Evolutionary conservation across 345 rosid species (phyloP).

Genomic region (Nasturtium officinale): DNA sequence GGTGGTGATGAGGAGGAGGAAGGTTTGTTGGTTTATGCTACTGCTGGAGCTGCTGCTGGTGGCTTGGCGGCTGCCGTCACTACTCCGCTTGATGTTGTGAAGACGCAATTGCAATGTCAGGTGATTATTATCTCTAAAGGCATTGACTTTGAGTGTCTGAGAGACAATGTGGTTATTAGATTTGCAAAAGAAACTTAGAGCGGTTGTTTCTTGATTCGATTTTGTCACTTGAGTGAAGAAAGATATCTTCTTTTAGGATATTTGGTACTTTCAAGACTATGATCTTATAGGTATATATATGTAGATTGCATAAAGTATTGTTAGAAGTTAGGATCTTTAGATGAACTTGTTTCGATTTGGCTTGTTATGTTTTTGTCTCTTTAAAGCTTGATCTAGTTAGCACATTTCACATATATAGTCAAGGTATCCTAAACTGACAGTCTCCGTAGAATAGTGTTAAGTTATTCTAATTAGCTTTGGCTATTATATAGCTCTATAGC

Average conservation of each 20-base stretch:
- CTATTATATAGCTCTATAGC: background rate
- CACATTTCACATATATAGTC: background rate
- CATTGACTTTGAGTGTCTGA: background rate
- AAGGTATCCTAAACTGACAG: background rate
- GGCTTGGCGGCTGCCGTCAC: conserved; percentile 57
- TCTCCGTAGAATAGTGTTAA: background rate
- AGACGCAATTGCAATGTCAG: conserved; percentile 94
- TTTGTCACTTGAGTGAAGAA: background rate
- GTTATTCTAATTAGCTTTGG: background rate
- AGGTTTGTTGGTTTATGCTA: conserved; percentile 78
- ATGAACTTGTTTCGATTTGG: background rate
- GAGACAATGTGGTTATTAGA: conserved; percentile 8
- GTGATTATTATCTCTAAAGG: conserved; percentile 43
- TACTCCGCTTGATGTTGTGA: conserved; percentile 50
- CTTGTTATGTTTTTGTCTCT: background rate
- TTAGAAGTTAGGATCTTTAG: background rate
- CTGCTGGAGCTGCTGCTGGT: conserved; percentile 98
- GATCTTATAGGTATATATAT: background rate
- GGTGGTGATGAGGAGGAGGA: conserved; percentile 57
- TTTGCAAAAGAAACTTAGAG: background rate
- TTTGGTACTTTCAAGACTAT: background rate
- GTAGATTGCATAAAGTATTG: background rate
- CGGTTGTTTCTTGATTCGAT: background rate
- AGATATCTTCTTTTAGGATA: background rate
- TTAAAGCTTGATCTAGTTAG: conserved; percentile 8